Base-by-base conservation (phyloP, 768 basidiomycete genomes). In the Rubroboletus pulcherrimus region DNA sequence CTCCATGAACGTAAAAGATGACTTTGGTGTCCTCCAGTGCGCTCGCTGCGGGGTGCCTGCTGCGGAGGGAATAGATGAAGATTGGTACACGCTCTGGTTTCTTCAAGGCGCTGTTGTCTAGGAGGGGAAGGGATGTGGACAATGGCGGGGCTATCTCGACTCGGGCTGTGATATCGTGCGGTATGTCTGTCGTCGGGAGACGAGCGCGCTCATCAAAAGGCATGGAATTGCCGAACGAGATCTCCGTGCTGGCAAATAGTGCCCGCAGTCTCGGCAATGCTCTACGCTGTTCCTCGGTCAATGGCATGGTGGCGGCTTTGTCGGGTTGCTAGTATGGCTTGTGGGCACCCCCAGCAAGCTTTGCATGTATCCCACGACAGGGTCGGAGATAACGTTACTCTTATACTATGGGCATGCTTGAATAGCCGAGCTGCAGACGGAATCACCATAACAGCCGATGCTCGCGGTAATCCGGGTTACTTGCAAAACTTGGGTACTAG, bases 1-100 rank as follows among this genome's bases (percentile, higher is more conserved):
- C 60, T 9, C 60, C 60, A 19, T 61, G 60, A 1, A 60, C 10
- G 15, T 49, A 54, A 38, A 62, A 51, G 17, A 62, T 51, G 29
- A 61, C 59, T 15, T 62, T 57, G 50, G 33, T 26, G 14, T 62
- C 51, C 10, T 51, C 30, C 2, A 35, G 48, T n/a, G 31, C 19
- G n/a, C 15, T 50, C 5, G 39, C 1, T 1, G 15, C 17, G n/a
- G 17, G n/a, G 26, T 15, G 17, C n/a, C 35, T 10, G 21, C 37
- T 38, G 17, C 34, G 21, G 33, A 51, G 49, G 7, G 47, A 17
- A 39, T 57, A 62, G 11, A 51, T 54, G 31, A 61, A 62, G n/a
- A 62, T 33, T 2, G 55, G 61, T 7, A 57, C 52, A 8, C 26
- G 42, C 15, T 53, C 59, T 8, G 51, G 51, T 26, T 34, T 12